These are phyloP conservation scores for Rhipidocladum racemiflorum DNA, from an alignment of 176 grass and related monocot species.

Conservation along the genomic window DNA sequence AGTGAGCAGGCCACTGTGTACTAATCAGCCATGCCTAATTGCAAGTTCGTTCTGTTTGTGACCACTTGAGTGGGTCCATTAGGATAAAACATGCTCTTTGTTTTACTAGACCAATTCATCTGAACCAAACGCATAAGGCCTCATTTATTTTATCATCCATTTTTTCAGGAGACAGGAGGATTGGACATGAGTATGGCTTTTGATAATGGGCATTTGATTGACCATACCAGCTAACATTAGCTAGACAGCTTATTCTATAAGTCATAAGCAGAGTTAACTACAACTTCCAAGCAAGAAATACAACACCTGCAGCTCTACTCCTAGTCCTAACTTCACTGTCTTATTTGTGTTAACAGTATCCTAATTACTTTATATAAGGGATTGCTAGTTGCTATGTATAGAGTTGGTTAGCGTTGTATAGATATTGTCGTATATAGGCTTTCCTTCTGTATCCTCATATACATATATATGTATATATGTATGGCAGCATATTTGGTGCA, in stretches of 20 bases:
- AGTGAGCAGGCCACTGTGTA: neutral
- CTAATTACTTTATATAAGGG: no score
- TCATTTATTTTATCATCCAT: neutral
- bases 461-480: no score
- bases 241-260: neutral
- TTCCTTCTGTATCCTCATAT: no score
- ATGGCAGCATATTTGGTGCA: no score
- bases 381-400: no score
- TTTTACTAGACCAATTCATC: neutral
- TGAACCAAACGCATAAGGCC: neutral
- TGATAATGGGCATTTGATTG: constrained; percentile 15
- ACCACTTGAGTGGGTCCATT: neutral
- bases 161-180: constrained; percentile 26
- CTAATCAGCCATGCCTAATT: neutral
- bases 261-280: neutral
- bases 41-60: neutral
- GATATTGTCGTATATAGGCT: no score
- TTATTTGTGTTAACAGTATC: no score
- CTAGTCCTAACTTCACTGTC: neutral
- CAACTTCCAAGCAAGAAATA: neutral
- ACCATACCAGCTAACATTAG: neutral
- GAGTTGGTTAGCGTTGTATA: no score
- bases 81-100: neutral
- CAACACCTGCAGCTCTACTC: neutral
- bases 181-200: neutral